Evolutionary conservation across 2,329 filamentous ascomycete species (phyloP), one percentile per base, ranked within the genome.

Genomic region (Phialemoniopsis sp.): DNA sequence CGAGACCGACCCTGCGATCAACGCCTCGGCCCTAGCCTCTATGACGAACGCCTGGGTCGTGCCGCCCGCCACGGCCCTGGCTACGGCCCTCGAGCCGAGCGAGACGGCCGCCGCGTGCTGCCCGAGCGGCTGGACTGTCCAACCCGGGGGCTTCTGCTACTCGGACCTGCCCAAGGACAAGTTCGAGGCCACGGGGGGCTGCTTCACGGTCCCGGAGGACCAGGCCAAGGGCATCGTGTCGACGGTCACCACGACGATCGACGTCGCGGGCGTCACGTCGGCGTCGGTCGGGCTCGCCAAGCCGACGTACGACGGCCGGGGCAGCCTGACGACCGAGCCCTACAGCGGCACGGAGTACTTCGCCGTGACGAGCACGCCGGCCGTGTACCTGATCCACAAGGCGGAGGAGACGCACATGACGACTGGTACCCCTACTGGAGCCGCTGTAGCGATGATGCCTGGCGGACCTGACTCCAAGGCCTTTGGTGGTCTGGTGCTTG

Each of bases 51-150:
- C n/a, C n/a, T n/a, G n/a, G n/a, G n/a, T n/a, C n/a, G n/a, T n/a
- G n/a, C 34, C 34, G 26, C 21, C 19, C 13, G 12, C 21, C 9
- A 28, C 29, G 14, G 34, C 17, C 13, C 34, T 36, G 13, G 16
- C 30, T 13, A 26, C 29, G 17, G 34, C 34, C 12, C 19, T 36
- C 7, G 34, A 36, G 21, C 19, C 26, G 14, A 16, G 34, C 34
- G 34, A 36, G 34, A 36, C 34, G 13, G 34, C 34, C 14, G 34
- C 17, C 3, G 34, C 30, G 7, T 36, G 34, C 34, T 36, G 34
- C 18, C 34, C 34, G n/a, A n/a, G n/a, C n/a, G n/a, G 21, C 34
- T 36, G 34, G 34, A 36, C 21, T 16, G 34, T 36, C 5, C 34
- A 36, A 16, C 13, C 19, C 13, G 21, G 30, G 26, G 34, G 34